phyloP scores from a whole-genome alignment of 2,329 filamentous ascomycete genomes.

The Zymoseptoria ardabiliae region DNA sequence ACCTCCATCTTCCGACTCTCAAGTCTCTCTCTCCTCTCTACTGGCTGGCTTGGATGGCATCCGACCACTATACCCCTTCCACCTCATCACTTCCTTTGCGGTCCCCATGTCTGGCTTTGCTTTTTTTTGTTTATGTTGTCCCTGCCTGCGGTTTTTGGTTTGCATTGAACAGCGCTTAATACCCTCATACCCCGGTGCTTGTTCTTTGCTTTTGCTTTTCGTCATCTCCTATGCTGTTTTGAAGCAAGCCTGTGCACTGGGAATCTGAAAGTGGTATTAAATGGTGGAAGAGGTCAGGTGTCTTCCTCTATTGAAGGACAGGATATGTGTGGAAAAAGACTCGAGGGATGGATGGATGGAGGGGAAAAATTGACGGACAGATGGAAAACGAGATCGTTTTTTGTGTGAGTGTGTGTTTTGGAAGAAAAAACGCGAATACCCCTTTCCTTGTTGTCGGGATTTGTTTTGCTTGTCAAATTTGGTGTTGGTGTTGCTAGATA shows the following conservation, averaged over 20 bases:
- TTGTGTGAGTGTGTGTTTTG: background rate
- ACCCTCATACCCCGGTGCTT: background rate
- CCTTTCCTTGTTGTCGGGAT: background rate
- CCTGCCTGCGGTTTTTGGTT: background rate
- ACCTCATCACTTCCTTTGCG: background rate
- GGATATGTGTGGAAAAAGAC: background rate
- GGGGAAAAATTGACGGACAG: background rate
- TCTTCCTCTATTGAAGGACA: background rate
- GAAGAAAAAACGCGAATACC: background rate
- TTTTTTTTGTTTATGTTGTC: background rate
- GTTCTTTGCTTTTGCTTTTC: background rate
- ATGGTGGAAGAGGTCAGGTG: background rate
- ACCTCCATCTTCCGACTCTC: background rate
- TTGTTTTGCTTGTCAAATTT: background rate
- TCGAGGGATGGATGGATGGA: background rate
- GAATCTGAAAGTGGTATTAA: background rate
- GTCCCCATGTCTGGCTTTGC: background rate
- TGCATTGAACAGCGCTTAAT: background rate
- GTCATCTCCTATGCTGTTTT: too few species aligned
- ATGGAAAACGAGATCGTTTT: background rate
- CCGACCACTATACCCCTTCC: background rate
- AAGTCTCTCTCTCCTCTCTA: background rate
- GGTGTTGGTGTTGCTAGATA: background rate
- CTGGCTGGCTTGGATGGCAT: background rate
- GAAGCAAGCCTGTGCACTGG: background rate